Conservation (phyloP, 352 stramenopile species). For the Phytopythium sindhum region DNA sequence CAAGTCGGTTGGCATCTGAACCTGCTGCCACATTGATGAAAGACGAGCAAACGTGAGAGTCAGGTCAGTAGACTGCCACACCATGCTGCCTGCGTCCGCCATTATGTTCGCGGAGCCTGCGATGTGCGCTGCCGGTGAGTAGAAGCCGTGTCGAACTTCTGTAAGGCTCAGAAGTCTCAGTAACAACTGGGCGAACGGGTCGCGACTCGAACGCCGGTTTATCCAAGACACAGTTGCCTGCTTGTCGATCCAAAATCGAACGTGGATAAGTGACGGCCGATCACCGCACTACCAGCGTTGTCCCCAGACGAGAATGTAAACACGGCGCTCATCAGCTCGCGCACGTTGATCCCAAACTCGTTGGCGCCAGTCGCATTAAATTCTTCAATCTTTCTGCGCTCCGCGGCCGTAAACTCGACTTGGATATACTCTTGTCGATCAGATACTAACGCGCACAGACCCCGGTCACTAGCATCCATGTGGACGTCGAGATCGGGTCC, state of each 20-base stretch:
- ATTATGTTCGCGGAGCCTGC: conserved; percentile 9
- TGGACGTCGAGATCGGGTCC: no score
- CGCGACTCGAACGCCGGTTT: conserved; percentile 8
- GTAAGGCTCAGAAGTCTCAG: conserved; percentile 7
- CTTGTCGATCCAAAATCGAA: conserved; percentile 17
- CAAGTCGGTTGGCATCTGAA: conserved; percentile 9
- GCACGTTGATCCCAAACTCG: no score
- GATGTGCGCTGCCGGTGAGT: conserved; percentile 10
- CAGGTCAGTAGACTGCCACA: conserved; percentile 11
- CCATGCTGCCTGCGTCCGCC: conserved; percentile 14
- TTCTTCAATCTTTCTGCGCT: no score
- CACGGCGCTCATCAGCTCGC: conserved; percentile 9
- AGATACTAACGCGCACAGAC: no score
- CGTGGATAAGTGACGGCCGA: background rate
- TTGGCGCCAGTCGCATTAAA: no score
- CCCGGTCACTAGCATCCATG: no score
- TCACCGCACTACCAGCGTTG: background rate
- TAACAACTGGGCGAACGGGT: conserved; percentile 11
- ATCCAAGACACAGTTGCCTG: conserved; percentile 10
- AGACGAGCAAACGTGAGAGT: conserved; percentile 11
- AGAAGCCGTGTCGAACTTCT: conserved; percentile 13
- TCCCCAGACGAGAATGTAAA: conserved; percentile 14
- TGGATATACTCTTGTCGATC: no score
- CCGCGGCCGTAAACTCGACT: no score
- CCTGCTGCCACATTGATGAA: conserved; percentile 9